phyloP scores from a whole-genome alignment of 2,329 filamentous ascomycete genomes.

The Fonsecaea erecta region DNA sequence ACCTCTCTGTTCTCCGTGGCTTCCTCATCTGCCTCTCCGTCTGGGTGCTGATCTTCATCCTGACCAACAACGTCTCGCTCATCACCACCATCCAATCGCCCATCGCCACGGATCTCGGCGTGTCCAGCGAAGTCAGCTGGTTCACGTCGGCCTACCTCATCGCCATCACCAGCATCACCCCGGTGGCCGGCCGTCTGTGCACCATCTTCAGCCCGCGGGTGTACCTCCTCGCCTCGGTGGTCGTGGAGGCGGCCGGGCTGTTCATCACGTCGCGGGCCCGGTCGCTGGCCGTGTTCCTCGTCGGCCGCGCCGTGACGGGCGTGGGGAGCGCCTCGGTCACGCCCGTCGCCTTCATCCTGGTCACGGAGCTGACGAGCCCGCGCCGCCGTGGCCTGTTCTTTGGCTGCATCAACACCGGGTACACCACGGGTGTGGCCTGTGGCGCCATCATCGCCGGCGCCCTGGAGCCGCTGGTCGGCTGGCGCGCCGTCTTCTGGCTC shows the following conservation, averaged over 20 bases:
- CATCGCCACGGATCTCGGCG: slow-evolving; percentile 75
- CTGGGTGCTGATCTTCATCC: slow-evolving; percentile 37
- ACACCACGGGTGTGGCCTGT: slow-evolving; percentile 72
- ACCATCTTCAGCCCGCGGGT: slow-evolving; percentile 70
- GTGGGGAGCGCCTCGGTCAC: slow-evolving; percentile 73
- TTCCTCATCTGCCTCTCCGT: slow-evolving; percentile 33
- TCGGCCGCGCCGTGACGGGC: slow-evolving; percentile 71
- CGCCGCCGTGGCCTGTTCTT: slow-evolving; percentile 73
- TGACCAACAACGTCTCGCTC: slow-evolving; percentile 69
- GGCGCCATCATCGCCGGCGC: slow-evolving; percentile 73
- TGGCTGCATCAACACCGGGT: slow-evolving; percentile 73
- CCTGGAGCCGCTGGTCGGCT: slow-evolving; percentile 67
- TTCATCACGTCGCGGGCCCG: slow-evolving; percentile 66
- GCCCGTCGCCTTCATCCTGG: slow-evolving; percentile 73
- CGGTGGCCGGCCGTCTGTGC: slow-evolving; percentile 72
- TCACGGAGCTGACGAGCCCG: slow-evolving; percentile 72
- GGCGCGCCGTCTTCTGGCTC: slow-evolving; percentile 74
- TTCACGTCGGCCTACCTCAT: slow-evolving; percentile 80
- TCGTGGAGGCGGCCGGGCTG: slow-evolving; percentile 65
- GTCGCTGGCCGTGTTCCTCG: slow-evolving; percentile 66
- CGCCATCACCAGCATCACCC: slow-evolving; percentile 63
- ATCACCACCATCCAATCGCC: slow-evolving; percentile 79
- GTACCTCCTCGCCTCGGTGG: slow-evolving; percentile 67
- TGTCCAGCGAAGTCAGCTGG: slow-evolving; percentile 76
- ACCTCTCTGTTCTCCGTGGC: slow-evolving; percentile 26